Conservation (phyloP, 2,329 filamentous ascomycete species). For the Penicillium sp. region DNA sequence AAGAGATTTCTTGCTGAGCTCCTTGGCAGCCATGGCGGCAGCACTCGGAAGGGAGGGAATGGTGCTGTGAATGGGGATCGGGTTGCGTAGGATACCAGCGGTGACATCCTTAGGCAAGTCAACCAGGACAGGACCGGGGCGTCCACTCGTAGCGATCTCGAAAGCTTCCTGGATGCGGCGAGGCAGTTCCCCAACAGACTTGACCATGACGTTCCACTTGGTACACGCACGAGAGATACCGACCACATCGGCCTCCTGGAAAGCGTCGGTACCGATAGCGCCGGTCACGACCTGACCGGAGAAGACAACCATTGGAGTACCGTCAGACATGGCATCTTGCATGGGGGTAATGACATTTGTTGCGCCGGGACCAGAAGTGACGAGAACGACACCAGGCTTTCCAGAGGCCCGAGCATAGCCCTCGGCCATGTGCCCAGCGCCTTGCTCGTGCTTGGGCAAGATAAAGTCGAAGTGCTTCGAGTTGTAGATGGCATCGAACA, state of each 20-base stretch:
- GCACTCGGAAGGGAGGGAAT: conserved; percentile 78
- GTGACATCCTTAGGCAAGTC: conserved; percentile 97
- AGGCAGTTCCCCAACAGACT: conserved; percentile 87
- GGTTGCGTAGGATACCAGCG: conserved; percentile 70
- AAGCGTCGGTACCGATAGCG: conserved; percentile 89
- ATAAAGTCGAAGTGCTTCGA: conserved; percentile 95
- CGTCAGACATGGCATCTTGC: conserved; percentile 92
- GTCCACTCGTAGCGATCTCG: conserved; percentile 90
- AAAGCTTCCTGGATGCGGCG: conserved; percentile 95
- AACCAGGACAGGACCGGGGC: conserved; percentile 89
- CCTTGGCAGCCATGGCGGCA: conserved; percentile 72
- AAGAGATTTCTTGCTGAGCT: conserved; percentile 66
- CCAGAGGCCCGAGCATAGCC: conserved; percentile 92
- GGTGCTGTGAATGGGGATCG: conserved; percentile 70
- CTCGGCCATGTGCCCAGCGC: conserved; percentile 96
- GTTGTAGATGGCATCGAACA: conserved; percentile 98
- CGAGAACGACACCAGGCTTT: conserved; percentile 89
- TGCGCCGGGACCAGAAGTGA: conserved; percentile 92
- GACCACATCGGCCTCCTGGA: conserved; percentile 92
- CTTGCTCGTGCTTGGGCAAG: conserved; percentile 92
- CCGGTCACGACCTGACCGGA: conserved; percentile 84
- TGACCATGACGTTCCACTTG: conserved; percentile 99
- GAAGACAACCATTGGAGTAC: conserved; percentile 94
- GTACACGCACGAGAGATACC: conserved; percentile 93
- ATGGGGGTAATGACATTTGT: conserved; percentile 96